phyloP scores from a whole-genome alignment of 2,329 filamentous ascomycete genomes.

The Aureobasidium musti region DNA sequence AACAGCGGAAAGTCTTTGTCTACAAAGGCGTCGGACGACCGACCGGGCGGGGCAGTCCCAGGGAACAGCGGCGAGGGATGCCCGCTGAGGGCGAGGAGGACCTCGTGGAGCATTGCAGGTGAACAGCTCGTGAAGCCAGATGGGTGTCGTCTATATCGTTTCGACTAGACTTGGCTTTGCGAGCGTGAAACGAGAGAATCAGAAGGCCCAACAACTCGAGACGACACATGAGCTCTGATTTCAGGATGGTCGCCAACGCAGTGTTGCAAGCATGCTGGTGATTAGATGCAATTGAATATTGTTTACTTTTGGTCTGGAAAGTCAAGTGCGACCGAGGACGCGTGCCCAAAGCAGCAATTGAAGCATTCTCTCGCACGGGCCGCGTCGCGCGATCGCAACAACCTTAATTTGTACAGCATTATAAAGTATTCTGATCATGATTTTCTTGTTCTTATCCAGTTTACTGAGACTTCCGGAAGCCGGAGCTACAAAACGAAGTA shows the following conservation, averaged over 20 bases:
- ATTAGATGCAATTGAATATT: neutral
- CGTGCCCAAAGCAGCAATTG: neutral
- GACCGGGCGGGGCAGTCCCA: conserved; percentile 46
- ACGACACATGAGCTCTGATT: conserved; percentile 26
- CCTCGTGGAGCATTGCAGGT: conserved; percentile 86
- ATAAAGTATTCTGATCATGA: no score
- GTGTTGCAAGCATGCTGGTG: conserved; percentile 20
- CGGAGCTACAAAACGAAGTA: no score
- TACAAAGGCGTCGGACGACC: conserved; percentile 32
- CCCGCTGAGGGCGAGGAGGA: conserved; percentile 92
- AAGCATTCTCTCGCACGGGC: conserved; percentile 14
- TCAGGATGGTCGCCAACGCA: conserved; percentile 1
- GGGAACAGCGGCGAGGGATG: conserved; percentile 87
- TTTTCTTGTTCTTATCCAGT: no score
- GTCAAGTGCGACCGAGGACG: conserved; percentile 4
- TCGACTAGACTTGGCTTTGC: conserved; percentile 16
- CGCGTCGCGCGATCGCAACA: neutral
- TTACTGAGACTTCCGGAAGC: no score
- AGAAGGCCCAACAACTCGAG: conserved; percentile 24
- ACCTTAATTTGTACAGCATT: conserved; percentile 6
- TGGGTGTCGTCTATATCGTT: conserved; percentile 1
- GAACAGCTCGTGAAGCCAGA: conserved; percentile 14
- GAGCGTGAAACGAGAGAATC: conserved; percentile 26
- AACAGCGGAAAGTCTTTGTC: conserved; percentile 55
- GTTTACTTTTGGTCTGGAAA: conserved; percentile 24